Conservation (phyloP, 2,329 filamentous ascomycete species). For the Diaporthe capsici region DNA sequence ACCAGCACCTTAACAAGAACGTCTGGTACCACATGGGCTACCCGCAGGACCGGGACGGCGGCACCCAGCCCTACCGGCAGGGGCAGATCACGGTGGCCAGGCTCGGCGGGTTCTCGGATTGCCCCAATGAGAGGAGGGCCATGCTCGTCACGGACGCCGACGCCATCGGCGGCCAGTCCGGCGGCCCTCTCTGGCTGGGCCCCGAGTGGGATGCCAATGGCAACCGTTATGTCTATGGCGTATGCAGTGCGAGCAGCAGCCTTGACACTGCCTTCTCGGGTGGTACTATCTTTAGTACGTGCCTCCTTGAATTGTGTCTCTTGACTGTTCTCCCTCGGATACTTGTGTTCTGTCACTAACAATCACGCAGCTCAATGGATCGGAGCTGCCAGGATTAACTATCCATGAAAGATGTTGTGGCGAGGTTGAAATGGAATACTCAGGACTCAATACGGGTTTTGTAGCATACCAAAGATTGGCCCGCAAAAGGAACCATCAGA, state of each 20-base stretch:
- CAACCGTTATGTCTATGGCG: slow-evolving; percentile 10
- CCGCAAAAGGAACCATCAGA: neutral
- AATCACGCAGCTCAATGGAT: neutral
- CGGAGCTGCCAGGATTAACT: slow-evolving; percentile 2
- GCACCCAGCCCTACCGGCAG: neutral
- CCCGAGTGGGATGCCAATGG: neutral
- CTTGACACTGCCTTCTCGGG: slow-evolving; percentile 1
- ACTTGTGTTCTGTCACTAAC: neutral
- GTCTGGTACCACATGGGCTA: slow-evolving; percentile 11
- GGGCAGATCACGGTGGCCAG: slow-evolving; percentile 1
- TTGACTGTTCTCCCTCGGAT: neutral
- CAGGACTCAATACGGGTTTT: neutral
- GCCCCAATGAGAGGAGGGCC: neutral
- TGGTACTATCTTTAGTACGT: neutral
- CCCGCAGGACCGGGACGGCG: neutral
- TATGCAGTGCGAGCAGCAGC: neutral
- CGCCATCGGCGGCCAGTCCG: neutral
- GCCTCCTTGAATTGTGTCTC: neutral
- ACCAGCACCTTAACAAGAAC: slow-evolving; percentile 14
- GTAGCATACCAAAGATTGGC: neutral
- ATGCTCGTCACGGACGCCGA: slow-evolving; percentile 7
- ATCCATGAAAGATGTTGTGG: neutral
- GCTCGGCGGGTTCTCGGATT: neutral
- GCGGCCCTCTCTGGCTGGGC: slow-evolving; percentile 8
- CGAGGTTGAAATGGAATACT: neutral